Base-by-base conservation (phyloP, 2,329 filamentous ascomycete genomes). In the Fusarium goolgardi region DNA sequence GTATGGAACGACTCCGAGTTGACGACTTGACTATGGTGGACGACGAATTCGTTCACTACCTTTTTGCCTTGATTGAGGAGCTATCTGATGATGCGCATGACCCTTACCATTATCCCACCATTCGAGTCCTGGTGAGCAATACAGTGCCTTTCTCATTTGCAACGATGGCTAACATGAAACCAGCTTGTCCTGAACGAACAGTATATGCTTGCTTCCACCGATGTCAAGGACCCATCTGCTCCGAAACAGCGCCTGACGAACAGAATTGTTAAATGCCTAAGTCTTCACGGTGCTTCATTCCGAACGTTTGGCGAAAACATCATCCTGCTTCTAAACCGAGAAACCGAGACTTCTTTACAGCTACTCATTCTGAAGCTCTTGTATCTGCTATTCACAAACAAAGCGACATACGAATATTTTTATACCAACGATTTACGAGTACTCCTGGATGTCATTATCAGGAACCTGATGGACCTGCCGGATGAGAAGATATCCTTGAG, bases 271-370 rank as follows among this genome's bases (percentile, higher is more conserved):
- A 98, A 98, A 78, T 86, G 94, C 39, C 85, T 99, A 43, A 95
- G 93, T 54, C 84, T 92, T 25, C 86, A 96, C 74, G 95, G 95
- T 5, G 87, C 89, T 49, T 84, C 84, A 2, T 98, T 94, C 78
- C 94, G 95, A 75, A 97, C 95, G 0, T 99, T 99, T 82, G 96
- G 96, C 53, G 95, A 97, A 81, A 99, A 98, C 72, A 91, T 99
- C 63, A 99, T 99, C 67, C 83, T 99, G 7, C 86, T 99, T 3
- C 85, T 99, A 39, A 99, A 99, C 77, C 90, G 96, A 73, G 96
- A 98, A 82, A 93, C 91, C 12, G 94, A 98, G 78, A 97, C 96
- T 1, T 95, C 94, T 3, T 86, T 97, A 37, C 96, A 99, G 79
- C 85, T 99, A 27, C 86, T 99, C n/a, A 98, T 98, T 62, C 85